These are phyloP conservation scores for Aspergillus carbonarius DNA, from an alignment of 2,329 filamentous ascomycete species.

Conservation along the genomic window DNA sequence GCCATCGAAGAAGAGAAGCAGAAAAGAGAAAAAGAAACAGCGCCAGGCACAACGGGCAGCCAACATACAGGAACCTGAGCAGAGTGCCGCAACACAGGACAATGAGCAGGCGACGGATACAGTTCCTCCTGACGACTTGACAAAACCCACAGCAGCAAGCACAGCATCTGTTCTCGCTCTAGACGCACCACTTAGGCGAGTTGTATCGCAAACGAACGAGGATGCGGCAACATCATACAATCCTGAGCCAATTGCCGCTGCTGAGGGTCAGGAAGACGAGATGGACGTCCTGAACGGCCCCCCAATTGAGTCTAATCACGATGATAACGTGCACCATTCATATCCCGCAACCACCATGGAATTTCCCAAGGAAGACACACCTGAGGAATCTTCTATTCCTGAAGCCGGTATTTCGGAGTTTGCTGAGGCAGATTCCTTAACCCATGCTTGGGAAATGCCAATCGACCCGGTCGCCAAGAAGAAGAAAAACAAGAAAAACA, in stretches of 20 bases:
- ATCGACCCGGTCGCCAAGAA: constrained; percentile 13
- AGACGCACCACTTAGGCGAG: background rate
- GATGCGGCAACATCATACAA: background rate
- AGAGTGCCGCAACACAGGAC: background rate
- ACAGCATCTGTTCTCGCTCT: background rate
- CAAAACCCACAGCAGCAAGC: background rate
- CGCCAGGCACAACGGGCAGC: constrained; percentile 18
- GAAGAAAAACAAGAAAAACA: constrained; percentile 30
- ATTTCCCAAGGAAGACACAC: background rate
- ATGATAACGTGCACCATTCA: background rate
- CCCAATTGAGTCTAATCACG: background rate
- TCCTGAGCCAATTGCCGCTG: background rate
- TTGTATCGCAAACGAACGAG: background rate
- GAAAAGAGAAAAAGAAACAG: constrained; percentile 31
- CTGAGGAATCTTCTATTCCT: background rate
- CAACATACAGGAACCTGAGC: constrained; percentile 3
- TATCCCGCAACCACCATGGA: background rate
- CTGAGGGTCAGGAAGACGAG: background rate
- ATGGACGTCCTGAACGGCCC: background rate
- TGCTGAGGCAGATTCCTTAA: background rate
- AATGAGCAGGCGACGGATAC: background rate
- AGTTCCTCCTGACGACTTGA: background rate
- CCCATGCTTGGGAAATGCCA: constrained; percentile 3
- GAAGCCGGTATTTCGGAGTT: background rate
- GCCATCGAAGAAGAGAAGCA: constrained; percentile 22